Percentiles rank a stretch among this genome's conserved stretches.
phyloP scores from a whole-genome alignment of 2,329 filamentous ascomycete species.

The Penicillium olsonii region DNA sequence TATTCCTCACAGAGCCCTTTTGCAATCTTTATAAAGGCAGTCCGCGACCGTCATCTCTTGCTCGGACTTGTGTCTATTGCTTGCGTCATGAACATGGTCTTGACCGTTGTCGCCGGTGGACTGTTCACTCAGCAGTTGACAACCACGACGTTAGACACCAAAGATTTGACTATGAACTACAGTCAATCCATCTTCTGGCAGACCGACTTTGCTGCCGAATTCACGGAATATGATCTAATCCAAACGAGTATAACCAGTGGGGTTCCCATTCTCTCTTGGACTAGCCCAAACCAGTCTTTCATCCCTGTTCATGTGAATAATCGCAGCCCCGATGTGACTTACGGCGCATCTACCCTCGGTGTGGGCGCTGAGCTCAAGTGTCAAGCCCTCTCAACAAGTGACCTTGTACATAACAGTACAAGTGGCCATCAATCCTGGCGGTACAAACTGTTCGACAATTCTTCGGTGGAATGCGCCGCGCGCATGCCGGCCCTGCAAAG shows the following conservation, averaged over 20 bases:
- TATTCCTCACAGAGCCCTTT: slow-evolving; percentile 37
- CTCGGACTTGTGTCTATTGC: slow-evolving; percentile 32
- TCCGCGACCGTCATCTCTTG: slow-evolving; percentile 30
- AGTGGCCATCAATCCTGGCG: slow-evolving; percentile 25
- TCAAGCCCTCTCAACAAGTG: slow-evolving; percentile 16
- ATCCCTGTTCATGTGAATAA: slow-evolving; percentile 27
- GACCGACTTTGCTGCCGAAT: slow-evolving; percentile 36
- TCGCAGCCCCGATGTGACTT: slow-evolving; percentile 24
- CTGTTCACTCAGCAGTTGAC: slow-evolving; percentile 36
- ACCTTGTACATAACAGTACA: slow-evolving; percentile 14
- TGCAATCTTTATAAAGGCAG: slow-evolving; percentile 30
- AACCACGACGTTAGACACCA: slow-evolving; percentile 26
- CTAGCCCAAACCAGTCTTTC: slow-evolving; percentile 33
- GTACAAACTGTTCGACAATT: slow-evolving; percentile 27
- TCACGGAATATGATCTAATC: slow-evolving; percentile 38
- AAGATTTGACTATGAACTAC: slow-evolving; percentile 30
- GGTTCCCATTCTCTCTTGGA: slow-evolving; percentile 34
- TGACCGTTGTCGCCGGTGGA: slow-evolving; percentile 35
- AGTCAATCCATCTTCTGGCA: slow-evolving; percentile 30
- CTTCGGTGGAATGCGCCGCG: slow-evolving; percentile 27
- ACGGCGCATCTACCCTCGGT: slow-evolving; percentile 31
- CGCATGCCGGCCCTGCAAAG: slow-evolving; percentile 27
- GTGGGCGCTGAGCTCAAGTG: slow-evolving; percentile 32
- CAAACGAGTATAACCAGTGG: slow-evolving; percentile 38
- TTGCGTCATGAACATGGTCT: slow-evolving; percentile 31